Base-by-base conservation (phyloP, 2,329 filamentous ascomycete genomes). In the Amauroascus niger region DNA sequence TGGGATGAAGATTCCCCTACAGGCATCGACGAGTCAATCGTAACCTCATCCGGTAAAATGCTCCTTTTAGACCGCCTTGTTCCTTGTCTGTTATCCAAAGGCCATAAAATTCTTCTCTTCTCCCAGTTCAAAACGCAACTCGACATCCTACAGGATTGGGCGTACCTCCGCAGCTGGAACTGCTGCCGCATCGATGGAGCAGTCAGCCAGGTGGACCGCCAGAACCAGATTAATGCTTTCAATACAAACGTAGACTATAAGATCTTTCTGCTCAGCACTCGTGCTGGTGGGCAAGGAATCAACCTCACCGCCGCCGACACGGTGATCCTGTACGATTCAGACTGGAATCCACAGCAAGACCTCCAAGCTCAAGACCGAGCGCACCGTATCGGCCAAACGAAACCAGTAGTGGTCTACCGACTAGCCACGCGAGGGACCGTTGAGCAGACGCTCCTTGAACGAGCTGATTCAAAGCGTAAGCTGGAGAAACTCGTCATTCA, bases 291-390 rank as follows among this genome's bases (percentile, higher is more conserved):
- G 0, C 89, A 98, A n/a, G 93, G 93, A 58, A 98, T 98, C 75
- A 98, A 98, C 64, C 73, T 98, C 52, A 98, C 97, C 88, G 97
- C 93, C 22, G 93, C 93, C 6, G 94, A 98, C 65, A 98, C 93
- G 0, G 93, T 98, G 60, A 84, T 98, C 62, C 85, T 98, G 43
- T 98, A 97, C 63, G 94, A 98, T 68, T 97, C 93, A 0, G 70
- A 72, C 78, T 96, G 91, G 83, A 98, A 98, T 62, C 93, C 93
- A 0, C 93, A 98, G 67, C 91, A 96, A 65, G 93, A 98, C 67
- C 76, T 98, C 0, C 93, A 98, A 65, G 93, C 93, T 0, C 93
- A 97, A 69, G 93, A 98, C 64, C 87, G 93, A 4, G 89, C 88
- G 0, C 93, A 98, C 66, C 82, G 93, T 11, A 97, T 98, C 58